These are phyloP conservation scores for Stephanocyclus meneghinianus DNA, from an alignment of 352 stramenopile species.

Conservation along the genomic window DNA sequence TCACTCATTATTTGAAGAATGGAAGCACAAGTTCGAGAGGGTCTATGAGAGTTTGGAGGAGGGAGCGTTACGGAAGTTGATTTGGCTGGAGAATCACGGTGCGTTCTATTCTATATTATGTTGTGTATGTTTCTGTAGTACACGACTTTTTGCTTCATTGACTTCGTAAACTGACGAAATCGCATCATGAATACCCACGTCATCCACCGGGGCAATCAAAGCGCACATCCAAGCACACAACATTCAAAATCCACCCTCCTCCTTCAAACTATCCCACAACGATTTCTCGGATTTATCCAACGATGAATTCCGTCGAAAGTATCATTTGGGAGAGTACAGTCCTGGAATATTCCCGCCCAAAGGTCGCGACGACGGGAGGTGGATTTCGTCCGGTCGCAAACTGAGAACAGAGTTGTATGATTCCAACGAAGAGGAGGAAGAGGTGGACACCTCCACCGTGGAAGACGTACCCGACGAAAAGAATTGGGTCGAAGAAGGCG, in stretches of 20 bases:
- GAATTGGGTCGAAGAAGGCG: constrained; percentile 93
- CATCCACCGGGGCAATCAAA: background rate
- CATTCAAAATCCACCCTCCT: constrained; percentile 64
- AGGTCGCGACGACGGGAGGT: constrained; percentile 14
- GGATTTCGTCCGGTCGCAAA: constrained; percentile 13
- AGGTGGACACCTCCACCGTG: constrained; percentile 31
- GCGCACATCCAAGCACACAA: constrained; percentile 86
- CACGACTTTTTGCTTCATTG: too few relatives aligned
- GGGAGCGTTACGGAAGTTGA: constrained; percentile 26
- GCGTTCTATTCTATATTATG: background rate
- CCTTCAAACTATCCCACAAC: constrained; percentile 90
- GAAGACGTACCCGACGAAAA: constrained; percentile 79
- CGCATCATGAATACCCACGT: too few relatives aligned
- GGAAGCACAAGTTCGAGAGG: constrained; percentile 21
- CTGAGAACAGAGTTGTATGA: background rate
- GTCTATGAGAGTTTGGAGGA: constrained; percentile 24
- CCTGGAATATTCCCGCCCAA: constrained; percentile 21
- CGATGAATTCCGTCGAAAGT: constrained; percentile 90
- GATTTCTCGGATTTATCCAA: constrained; percentile 91
- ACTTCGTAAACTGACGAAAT: too few relatives aligned
- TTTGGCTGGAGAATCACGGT: constrained; percentile 47
- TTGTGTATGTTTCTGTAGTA: background rate
- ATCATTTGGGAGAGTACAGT: constrained; percentile 83
- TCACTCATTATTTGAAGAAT: constrained; percentile 18
- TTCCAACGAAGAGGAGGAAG: background rate